phyloP scores from a whole-genome alignment of 257 asterid species.

The Thymus quinquecostatus region DNA sequence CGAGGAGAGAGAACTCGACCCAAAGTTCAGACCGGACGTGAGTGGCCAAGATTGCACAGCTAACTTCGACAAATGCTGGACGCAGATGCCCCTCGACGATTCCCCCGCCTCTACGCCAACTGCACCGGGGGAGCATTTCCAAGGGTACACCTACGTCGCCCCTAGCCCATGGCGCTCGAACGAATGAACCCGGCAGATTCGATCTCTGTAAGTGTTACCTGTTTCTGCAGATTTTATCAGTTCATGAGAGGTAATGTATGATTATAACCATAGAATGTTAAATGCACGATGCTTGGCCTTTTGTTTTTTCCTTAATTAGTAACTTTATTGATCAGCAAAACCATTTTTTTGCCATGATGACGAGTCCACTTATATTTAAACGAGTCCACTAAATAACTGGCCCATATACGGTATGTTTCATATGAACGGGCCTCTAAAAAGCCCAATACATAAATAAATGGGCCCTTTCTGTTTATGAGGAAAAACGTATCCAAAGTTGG shows the following conservation, averaged over 20 bases:
- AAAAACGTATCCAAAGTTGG: too few species aligned
- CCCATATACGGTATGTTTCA: too few species aligned
- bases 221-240: slow-evolving; percentile 14
- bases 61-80: slow-evolving; percentile 89
- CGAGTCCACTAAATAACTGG: too few species aligned
- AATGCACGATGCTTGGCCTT: too few species aligned
- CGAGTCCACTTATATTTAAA: too few species aligned
- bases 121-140: slow-evolving; percentile 77
- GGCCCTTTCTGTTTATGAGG: too few species aligned
- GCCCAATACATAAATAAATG: too few species aligned
- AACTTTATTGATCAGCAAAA: too few species aligned
- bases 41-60: slow-evolving; percentile 84
- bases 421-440: too few species aligned
- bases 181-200: slow-evolving; percentile 18
- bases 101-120: slow-evolving; percentile 94
- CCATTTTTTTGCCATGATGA: too few species aligned
- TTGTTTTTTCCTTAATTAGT: too few species aligned
- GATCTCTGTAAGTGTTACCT: slow-evolving; percentile 17
- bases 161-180: slow-evolving; percentile 90
- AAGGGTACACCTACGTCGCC: slow-evolving; percentile 82
- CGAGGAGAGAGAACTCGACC: slow-evolving; percentile 65
- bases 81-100: slow-evolving; percentile 85
- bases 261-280: too few species aligned
- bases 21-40: slow-evolving; percentile 85
- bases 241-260: background rate